Percentiles rank a stretch among this genome's conserved stretches.
phyloP scores from a whole-genome alignment of 176 grass and related monocot genomes.

The Cenchrus americanus region DNA sequence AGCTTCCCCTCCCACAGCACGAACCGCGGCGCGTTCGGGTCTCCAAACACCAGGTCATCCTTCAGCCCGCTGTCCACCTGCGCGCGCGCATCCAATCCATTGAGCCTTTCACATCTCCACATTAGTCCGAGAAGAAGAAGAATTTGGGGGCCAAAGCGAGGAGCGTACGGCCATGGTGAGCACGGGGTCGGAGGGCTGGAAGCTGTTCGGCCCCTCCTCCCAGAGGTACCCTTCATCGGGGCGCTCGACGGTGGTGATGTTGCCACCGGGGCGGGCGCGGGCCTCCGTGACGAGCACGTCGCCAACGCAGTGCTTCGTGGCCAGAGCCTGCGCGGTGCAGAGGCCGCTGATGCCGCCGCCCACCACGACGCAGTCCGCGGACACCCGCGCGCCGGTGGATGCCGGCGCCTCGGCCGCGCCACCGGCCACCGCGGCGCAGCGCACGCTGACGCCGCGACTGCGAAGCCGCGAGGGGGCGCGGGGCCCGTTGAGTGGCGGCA shows the following conservation, averaged over 20 bases:
- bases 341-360: conserved; percentile 89
- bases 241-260: conserved; percentile 84
- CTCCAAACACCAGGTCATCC: conserved; percentile 92
- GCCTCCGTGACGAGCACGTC: conserved; percentile 86
- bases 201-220: conserved; percentile 97
- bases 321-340: conserved; percentile 86
- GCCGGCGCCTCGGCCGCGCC: conserved; percentile 12
- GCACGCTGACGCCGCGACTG: background rate
- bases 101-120: background rate
- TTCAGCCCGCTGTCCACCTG: conserved; percentile 86
- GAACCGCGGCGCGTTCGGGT: conserved; percentile 82
- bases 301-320: conserved; percentile 52
- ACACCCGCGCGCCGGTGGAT: conserved; percentile 34
- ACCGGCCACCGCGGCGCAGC: conserved; percentile 35
- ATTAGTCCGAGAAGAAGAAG: background rate
- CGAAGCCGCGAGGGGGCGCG: background rate
- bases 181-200: conserved; percentile 89
- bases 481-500: background rate
- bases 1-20: conserved; percentile 89
- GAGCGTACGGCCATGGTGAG: conserved; percentile 72
- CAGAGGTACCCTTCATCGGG: conserved; percentile 76
- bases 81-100: background rate
- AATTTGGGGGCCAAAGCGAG: background rate
- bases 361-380: conserved; percentile 83
- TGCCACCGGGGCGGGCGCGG: conserved; percentile 67